These are phyloP conservation scores for Chlorociboria aeruginascens DNA, from an alignment of 495 filamentous ascomycete genomes.

Conservation along the genomic window DNA sequence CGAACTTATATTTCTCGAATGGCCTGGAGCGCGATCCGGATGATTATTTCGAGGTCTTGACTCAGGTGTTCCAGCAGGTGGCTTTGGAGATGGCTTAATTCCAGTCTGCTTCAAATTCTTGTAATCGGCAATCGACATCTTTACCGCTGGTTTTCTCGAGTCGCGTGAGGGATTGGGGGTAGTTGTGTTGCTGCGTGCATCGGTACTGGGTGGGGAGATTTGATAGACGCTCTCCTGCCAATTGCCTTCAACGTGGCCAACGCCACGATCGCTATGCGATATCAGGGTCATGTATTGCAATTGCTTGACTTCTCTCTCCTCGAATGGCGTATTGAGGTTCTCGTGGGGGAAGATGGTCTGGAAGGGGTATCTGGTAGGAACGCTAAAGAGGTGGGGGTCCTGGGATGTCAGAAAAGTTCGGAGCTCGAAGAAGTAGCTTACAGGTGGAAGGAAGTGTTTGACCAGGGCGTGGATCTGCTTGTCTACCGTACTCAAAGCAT, in stretches of 20 bases:
- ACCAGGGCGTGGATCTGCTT: constrained; percentile 8
- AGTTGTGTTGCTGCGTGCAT: constrained; percentile 13
- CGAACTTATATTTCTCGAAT: constrained; percentile 14
- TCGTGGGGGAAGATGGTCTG: constrained; percentile 9
- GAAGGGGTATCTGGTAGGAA: constrained; percentile 10
- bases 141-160: constrained; percentile 11
- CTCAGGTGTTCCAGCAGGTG: constrained; percentile 1
- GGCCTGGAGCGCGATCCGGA: constrained; percentile 2
- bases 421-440: constrained; percentile 5
- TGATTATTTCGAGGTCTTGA: background rate
- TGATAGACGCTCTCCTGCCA: constrained; percentile 18
- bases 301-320: constrained; percentile 10
- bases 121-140: constrained; percentile 18
- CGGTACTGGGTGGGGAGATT: constrained; percentile 1
- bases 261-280: constrained; percentile 10
- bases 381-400: constrained; percentile 17
- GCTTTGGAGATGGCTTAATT: constrained; percentile 11
- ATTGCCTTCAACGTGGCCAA: constrained; percentile 8
- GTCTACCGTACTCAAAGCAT: constrained; percentile 3
- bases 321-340: constrained; percentile 14
- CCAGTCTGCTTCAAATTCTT: constrained; percentile 16
- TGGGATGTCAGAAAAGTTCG: background rate
- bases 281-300: constrained; percentile 22
- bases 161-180: constrained; percentile 15
- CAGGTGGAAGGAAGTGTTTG: constrained; percentile 11